These are phyloP conservation scores for Acanthamoeba quina DNA, from an alignment of 208 protist species.

Conservation along the genomic window DNA sequence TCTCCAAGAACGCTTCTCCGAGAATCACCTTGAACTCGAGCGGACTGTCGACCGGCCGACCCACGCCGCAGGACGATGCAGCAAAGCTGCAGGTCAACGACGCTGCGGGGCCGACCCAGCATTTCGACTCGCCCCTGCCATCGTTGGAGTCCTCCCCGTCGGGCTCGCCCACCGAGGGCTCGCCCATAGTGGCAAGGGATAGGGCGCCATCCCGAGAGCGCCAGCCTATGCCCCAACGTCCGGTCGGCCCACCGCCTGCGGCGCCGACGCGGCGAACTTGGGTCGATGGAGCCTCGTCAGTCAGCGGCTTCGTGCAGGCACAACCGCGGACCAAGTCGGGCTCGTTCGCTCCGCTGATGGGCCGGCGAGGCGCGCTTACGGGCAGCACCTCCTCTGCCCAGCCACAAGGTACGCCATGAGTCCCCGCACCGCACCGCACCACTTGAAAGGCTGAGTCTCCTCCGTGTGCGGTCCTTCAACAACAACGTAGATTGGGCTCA, in stretches of 20 bases:
- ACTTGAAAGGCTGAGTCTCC: too few relatives aligned
- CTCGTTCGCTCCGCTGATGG: neutral
- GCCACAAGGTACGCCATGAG: neutral
- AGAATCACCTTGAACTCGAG: too few relatives aligned
- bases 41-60: neutral
- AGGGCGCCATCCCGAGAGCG: too few relatives aligned
- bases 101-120: neutral
- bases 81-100: neutral
- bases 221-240: too few relatives aligned
- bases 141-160: too few relatives aligned
- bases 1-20: neutral
- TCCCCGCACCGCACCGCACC: neutral
- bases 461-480: neutral
- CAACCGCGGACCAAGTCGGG: neutral
- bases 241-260: too few relatives aligned
- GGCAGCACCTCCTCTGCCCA: neutral
- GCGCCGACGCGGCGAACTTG: too few relatives aligned
- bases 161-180: too few relatives aligned
- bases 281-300: too few relatives aligned
- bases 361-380: neutral
- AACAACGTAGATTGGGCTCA: neutral
- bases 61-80: neutral
- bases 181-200: too few relatives aligned
- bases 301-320: neutral
- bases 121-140: too few relatives aligned